Conservation (phyloP, 225 moss, liverwort and hornwort species). For the Pseudoscleropodium purum region DNA sequence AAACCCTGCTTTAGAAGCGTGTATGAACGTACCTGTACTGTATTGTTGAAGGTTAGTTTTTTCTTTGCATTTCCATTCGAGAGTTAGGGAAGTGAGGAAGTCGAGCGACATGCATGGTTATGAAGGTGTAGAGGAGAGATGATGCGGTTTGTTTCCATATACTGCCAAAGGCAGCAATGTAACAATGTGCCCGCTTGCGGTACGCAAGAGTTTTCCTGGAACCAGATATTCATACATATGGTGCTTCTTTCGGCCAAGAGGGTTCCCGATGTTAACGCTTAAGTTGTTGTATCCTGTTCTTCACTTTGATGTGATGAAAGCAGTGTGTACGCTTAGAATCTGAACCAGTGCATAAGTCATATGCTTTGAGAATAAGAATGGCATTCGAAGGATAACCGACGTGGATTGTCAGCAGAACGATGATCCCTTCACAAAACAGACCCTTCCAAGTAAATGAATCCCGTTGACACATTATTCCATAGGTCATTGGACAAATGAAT, state of each 20-base stretch:
- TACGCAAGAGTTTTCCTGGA: not conserved
- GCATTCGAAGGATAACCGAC: not conserved
- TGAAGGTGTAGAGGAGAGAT: constrained; percentile 9
- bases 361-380: not conserved
- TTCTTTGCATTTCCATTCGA: not conserved
- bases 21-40: constrained; percentile 16
- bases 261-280: not conserved
- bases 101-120: not conserved
- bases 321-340: not conserved
- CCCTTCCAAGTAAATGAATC: not conserved
- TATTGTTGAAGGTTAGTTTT: constrained; percentile 2
- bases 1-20: not conserved
- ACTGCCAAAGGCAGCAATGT: constrained; percentile 7
- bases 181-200: not conserved
- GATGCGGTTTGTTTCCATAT: constrained; percentile 1
- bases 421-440: not conserved
- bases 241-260: not conserved
- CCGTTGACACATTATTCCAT: not conserved
- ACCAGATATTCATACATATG: not conserved
- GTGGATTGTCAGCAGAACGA: too few species aligned
- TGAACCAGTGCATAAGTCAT: not conserved
- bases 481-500: not conserved
- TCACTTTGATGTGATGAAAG: not conserved
- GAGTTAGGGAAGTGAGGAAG: not conserved
- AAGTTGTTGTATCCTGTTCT: not conserved